A percentile compares a stretch with the other conserved stretches of the same genome.
phyloP scores from a whole-genome alignment of 495 filamentous ascomycete species.

The Xylaria sp. region DNA sequence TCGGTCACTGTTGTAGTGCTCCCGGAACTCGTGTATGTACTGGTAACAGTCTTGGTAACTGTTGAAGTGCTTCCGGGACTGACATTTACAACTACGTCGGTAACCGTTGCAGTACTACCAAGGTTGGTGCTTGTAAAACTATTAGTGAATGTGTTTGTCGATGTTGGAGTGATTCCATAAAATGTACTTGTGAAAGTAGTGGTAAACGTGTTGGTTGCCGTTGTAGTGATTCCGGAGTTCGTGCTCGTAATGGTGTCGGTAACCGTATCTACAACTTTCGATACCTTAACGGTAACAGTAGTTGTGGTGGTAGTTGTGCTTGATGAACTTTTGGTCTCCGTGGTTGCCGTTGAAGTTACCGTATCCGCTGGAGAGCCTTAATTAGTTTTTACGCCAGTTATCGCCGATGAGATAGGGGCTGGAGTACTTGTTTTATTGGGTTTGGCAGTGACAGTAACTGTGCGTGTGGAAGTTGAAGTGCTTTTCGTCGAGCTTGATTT shows the following conservation, averaged over 20 bases:
- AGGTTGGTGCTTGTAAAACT: neutral
- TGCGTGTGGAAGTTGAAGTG: constrained; percentile 3
- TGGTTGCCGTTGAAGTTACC: constrained; percentile 18
- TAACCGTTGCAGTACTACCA: neutral
- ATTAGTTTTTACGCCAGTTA: neutral
- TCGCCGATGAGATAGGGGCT: neutral
- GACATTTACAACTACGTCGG: neutral
- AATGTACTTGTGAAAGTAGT: neutral
- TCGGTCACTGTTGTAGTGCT: neutral
- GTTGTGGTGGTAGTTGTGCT: constrained; percentile 13
- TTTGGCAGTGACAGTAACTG: constrained; percentile 1
- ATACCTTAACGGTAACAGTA: neutral
- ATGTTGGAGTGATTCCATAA: too few relatives aligned
- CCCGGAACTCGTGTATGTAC: constrained; percentile 29
- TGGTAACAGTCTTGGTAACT: too few relatives aligned
- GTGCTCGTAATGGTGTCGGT: neutral
- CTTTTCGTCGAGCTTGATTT: neutral
- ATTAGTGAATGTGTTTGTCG: constrained; percentile 4
- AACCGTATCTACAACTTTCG: neutral
- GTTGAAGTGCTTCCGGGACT: neutral
- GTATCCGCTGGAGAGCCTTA: neutral
- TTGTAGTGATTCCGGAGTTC: constrained; percentile 24
- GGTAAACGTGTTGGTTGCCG: constrained; percentile 7
- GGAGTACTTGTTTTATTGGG: neutral
- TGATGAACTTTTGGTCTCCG: neutral